A percentile compares a stretch with the other conserved stretches of the same genome.
phyloP scores from a whole-genome alignment of 352 stramenopile species.

The Peronospora belbahrii region DNA sequence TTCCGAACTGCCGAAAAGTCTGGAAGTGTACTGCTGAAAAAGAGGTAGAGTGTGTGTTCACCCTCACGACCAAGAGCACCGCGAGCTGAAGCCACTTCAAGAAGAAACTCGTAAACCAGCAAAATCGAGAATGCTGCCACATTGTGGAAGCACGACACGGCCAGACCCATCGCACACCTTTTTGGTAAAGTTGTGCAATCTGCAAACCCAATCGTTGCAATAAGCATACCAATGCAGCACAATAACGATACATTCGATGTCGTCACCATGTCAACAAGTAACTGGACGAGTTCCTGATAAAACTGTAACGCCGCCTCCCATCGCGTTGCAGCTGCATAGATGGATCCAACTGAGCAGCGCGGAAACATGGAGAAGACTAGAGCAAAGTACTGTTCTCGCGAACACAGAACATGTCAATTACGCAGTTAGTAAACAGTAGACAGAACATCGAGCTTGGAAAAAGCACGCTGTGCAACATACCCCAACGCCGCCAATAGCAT shows the following conservation, averaged over 20 bases:
- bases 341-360: slow-evolving; percentile 72
- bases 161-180: slow-evolving; percentile 38
- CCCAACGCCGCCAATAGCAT: slow-evolving; percentile 84
- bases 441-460: background rate
- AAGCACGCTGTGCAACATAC: slow-evolving; percentile 28
- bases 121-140: slow-evolving; percentile 64
- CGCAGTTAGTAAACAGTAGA: background rate
- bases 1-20: slow-evolving; percentile 52
- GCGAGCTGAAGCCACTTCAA: slow-evolving; percentile 61
- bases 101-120: slow-evolving; percentile 72
- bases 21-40: slow-evolving; percentile 70
- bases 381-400: slow-evolving; percentile 67
- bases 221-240: slow-evolving; percentile 48
- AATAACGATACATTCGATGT: slow-evolving; percentile 69
- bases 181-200: slow-evolving; percentile 67
- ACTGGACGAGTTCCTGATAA: slow-evolving; percentile 36
- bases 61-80: slow-evolving; percentile 58
- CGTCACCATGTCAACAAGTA: slow-evolving; percentile 66
- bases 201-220: slow-evolving; percentile 56
- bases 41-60: slow-evolving; percentile 64
- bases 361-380: slow-evolving; percentile 90
- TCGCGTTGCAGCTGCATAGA: slow-evolving; percentile 55
- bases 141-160: slow-evolving; percentile 49
- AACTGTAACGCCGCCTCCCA: slow-evolving; percentile 36
- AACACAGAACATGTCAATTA: background rate